These are phyloP conservation scores for Coemansia reversa DNA, from an alignment of 192 early-diverging fungal genomes.

Conservation along the genomic window DNA sequence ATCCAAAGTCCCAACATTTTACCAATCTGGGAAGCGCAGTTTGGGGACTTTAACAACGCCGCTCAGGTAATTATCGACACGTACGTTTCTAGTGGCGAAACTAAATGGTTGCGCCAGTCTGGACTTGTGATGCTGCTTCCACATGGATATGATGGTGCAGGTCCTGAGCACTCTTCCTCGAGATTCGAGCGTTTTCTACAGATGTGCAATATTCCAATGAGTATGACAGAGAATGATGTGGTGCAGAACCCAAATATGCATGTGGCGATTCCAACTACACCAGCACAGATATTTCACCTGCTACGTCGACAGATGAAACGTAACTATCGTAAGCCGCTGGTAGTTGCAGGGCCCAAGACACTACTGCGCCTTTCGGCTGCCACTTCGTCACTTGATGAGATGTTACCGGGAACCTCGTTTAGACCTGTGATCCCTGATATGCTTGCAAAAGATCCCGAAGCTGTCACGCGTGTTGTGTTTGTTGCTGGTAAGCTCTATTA, in stretches of 20 bases:
- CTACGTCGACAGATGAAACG: slow-evolving; percentile 90
- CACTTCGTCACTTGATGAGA: slow-evolving; percentile 74
- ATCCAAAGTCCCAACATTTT: slow-evolving; percentile 83
- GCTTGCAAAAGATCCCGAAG: slow-evolving; percentile 38
- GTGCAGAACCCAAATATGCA: slow-evolving; percentile 89
- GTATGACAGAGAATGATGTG: slow-evolving; percentile 55
- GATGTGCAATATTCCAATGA: slow-evolving; percentile 78
- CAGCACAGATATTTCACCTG: slow-evolving; percentile 94
- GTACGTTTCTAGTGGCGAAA: slow-evolving; percentile 82
- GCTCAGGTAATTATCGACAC: slow-evolving; percentile 96
- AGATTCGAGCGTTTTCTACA: slow-evolving; percentile 95
- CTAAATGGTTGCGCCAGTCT: slow-evolving; percentile 93
- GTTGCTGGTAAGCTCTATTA: slow-evolving; percentile 93
- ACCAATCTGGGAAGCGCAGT: slow-evolving; percentile 98
- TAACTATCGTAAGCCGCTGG: slow-evolving; percentile 91
- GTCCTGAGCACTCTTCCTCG: slow-evolving; percentile 91
- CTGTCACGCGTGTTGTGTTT: slow-evolving; percentile 68
- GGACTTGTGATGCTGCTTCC: slow-evolving; percentile 92
- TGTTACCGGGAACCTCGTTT: slow-evolving; percentile 84
- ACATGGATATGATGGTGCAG: slow-evolving; percentile 93
- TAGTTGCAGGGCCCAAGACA: slow-evolving; percentile 77
- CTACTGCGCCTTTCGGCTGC: slow-evolving; percentile 65
- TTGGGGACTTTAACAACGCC: slow-evolving; percentile 97
- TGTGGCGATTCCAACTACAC: slow-evolving; percentile 88
- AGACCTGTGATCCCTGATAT: slow-evolving; percentile 74